Base-by-base conservation (phyloP, 2,329 filamentous ascomycete species). In the Aspergillus tamarii region DNA sequence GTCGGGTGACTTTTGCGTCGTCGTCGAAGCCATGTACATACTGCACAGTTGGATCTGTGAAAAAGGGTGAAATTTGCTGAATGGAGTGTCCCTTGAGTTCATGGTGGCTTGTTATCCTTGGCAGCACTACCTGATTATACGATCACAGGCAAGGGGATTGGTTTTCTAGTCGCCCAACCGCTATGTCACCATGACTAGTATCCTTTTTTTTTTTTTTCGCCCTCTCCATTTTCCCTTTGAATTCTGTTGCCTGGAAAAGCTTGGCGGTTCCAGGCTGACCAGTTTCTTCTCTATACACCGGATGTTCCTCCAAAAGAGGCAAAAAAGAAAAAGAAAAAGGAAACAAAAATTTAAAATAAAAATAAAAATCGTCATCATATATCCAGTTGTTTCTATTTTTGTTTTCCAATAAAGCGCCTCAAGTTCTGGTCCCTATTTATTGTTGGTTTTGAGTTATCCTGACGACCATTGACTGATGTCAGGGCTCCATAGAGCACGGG, bases 201-300 rank as follows among this genome's bases (percentile, higher is more conserved):
- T 26, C 26, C 30, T 16, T 16, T 39, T 56, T 53, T 46, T 19
- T 28, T 12, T 53, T 53, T 34, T 21, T 48, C 28, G 23, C 45
- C 11, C 9, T 21, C 19, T 10, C 21, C 26, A 39, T 43, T 28
- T 45, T 23, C 28, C 6, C 11, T 30, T 28, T 28, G 52, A 58
- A 63, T 64, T 50, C 39, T 53, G 48, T 54, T 64, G 58, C 61
- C 61, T 66, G 50, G 53, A 60, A 61, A 57, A 56, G 57, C 61
- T 63, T 63, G 61, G 61, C 61, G 48, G 10, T 52, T 26, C 50
- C 28, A 39, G 10, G 26, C 26, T 59, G 57, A 23, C 12, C 19
- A 11, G 16, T 53, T 36, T 32, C 50, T 34, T 23, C 10, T 34
- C 28, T 53, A 6, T 16, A 32, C 16, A 19, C 19, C 10, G 16